Conservation (phyloP, 257 asterid genomes). For the Solanum chilense region DNA sequence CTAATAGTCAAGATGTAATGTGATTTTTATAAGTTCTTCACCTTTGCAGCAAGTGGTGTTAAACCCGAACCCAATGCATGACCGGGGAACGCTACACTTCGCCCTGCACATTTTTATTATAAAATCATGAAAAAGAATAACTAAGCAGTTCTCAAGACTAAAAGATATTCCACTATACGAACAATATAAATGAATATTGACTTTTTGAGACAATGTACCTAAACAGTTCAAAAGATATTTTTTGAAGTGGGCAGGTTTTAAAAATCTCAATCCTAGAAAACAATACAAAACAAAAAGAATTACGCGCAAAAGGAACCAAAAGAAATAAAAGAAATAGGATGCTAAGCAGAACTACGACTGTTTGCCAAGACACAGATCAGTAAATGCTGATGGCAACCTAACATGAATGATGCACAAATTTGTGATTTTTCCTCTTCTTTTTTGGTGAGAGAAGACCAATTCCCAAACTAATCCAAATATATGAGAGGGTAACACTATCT, state of each 20-base stretch:
- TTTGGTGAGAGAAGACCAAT: not conserved
- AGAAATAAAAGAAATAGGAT: not conserved
- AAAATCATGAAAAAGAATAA: not conserved
- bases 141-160: not conserved
- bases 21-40: conserved; percentile 27
- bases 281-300: not conserved
- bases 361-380: not conserved
- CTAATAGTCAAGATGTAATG: not conserved
- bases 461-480: not conserved
- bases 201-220: not conserved
- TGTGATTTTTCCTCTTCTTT: not conserved
- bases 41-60: conserved; percentile 85
- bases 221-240: not conserved
- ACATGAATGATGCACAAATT: not conserved
- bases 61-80: conserved; percentile 94
- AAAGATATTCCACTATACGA: not conserved
- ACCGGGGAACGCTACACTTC: conserved; percentile 98
- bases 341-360: not conserved
- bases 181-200: not conserved
- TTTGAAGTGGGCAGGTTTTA: not conserved
- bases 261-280: not conserved
- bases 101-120: conserved; percentile 39
- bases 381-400: not conserved
- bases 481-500: not conserved
- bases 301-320: not conserved